phyloP scores from a whole-genome alignment of 2,329 filamentous ascomycete genomes.

The Alternaria gansuensis region DNA sequence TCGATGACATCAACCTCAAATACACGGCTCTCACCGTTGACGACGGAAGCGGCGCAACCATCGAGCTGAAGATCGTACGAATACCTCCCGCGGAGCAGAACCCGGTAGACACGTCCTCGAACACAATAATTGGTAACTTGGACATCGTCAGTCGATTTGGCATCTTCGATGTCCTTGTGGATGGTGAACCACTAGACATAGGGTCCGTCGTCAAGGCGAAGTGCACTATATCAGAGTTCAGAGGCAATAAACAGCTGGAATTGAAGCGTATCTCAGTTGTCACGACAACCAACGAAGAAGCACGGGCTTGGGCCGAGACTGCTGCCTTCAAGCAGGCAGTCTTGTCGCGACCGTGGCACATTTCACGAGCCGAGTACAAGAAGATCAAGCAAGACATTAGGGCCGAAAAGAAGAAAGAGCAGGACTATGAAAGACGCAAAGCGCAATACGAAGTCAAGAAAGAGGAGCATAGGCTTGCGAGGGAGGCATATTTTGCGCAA shows the following conservation, averaged over 20 bases:
- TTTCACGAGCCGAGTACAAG: conserved; percentile 57
- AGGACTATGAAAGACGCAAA: conserved; percentile 44
- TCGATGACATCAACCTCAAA: conserved; percentile 53
- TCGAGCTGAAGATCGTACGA: conserved; percentile 64
- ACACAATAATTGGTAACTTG: conserved; percentile 53
- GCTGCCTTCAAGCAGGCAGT: conserved; percentile 60
- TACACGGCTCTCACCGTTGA: conserved; percentile 65
- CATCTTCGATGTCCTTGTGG: conserved; percentile 54
- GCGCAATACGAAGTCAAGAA: conserved; percentile 49
- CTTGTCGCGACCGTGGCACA: conserved; percentile 63
- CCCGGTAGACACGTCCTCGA: conserved; percentile 41
- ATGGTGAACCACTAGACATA: conserved; percentile 50
- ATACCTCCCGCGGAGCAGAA: conserved; percentile 38
- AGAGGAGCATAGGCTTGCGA: conserved; percentile 43
- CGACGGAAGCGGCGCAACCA: conserved; percentile 67
- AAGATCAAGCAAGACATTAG: conserved; percentile 54
- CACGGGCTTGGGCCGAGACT: conserved; percentile 62
- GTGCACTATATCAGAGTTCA: conserved; percentile 63
- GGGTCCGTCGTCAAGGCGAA: conserved; percentile 66
- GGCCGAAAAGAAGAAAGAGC: conserved; percentile 53
- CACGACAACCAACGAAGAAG: conserved; percentile 63
- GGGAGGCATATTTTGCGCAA: conserved; percentile 42
- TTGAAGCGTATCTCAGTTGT: conserved; percentile 63
- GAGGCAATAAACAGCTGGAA: conserved; percentile 61
- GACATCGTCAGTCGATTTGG: conserved; percentile 50